These are phyloP conservation scores for Irpex sp. DNA, from an alignment of 1,284 basidiomycete genomes.

Conservation along the genomic window DNA sequence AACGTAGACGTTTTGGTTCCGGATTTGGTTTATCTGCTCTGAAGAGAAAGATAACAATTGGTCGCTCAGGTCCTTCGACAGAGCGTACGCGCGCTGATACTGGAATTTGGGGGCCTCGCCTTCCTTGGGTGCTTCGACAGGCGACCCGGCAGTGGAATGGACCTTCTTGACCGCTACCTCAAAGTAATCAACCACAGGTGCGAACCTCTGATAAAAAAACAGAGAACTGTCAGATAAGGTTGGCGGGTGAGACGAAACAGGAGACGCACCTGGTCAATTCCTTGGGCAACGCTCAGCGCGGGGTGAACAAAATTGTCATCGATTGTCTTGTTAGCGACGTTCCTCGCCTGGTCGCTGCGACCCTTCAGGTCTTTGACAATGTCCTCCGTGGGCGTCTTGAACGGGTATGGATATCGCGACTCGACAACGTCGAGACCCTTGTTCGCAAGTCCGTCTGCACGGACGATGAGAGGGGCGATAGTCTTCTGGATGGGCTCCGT, in stretches of 20 bases:
- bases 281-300: constrained; percentile 58
- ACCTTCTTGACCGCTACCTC: constrained; percentile 56
- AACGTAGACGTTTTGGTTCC: constrained; percentile 63
- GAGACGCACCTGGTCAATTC: constrained; percentile 64
- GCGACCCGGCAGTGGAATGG: constrained; percentile 29
- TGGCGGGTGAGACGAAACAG: constrained; percentile 11
- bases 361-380: constrained; percentile 58
- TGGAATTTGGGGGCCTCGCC: constrained; percentile 47
- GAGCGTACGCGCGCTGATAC: constrained; percentile 66
- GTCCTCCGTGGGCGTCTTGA: constrained; percentile 68
- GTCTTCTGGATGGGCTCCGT: constrained; percentile 62
- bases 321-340: constrained; percentile 59
- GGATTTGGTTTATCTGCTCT: constrained; percentile 69
- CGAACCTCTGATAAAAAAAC: constrained; percentile 45
- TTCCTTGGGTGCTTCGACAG: constrained; percentile 11
- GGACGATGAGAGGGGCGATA: constrained; percentile 59
- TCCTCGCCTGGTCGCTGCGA: constrained; percentile 50
- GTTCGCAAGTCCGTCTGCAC: constrained; percentile 65
- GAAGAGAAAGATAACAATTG: constrained; percentile 62
- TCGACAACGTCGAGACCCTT: constrained; percentile 72
- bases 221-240: background rate
- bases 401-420: constrained; percentile 69
- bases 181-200: constrained; percentile 70
- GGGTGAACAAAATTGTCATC: constrained; percentile 64
- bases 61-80: constrained; percentile 60